Base-by-base conservation (phyloP, 2,329 filamentous ascomycete species). In the Phialocephala sp. region DNA sequence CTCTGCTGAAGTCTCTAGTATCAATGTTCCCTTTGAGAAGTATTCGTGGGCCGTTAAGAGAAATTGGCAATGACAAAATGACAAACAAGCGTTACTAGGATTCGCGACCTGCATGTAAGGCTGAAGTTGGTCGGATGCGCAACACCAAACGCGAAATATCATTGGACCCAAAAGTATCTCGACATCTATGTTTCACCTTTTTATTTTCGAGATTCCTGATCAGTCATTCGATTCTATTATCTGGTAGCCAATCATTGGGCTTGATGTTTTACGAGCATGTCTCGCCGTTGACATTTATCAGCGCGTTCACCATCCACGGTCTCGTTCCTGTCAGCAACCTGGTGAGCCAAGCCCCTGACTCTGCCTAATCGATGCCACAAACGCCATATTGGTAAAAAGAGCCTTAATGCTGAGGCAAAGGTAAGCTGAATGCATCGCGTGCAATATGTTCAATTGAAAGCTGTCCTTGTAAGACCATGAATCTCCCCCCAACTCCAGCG, bases 101-200 rank as follows among this genome's bases (percentile, higher is more conserved):
- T 72, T 65, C 69, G 71, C 68, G 72, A 72, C 68, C 63, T 72
- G 70, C 72, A 72, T 71, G 64, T 71, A 75, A 73, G 73, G 71
- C 71, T 74, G 72, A 75, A 58, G 36, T 62, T 56, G 52, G 52
- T 35, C 52, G 24, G 20, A 37, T 14, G 32, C 55, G 32, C 50
- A 50, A 54, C 24, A 24, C 50, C 24, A 54, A 35, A 59, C 32
- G 35, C 59, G 58, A 24, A 24, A 59, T 22, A 59, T 60, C 56
- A 59, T 59, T 63, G 64, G 50, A 27, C 27, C 50, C 12, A 27
- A 8, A 47, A 18, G 27, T n/a, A 57, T 24, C 37, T 24, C 50
- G 18, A 37, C 36, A 55, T 57, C 18, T 55, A 63, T 35, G 63
- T 65, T 66, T 64, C 55, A 66, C 15, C 45, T 57, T 62, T 65